phyloP scores from a whole-genome alignment of 768 basidiomycete species.

The Pleurotus giganteus region DNA sequence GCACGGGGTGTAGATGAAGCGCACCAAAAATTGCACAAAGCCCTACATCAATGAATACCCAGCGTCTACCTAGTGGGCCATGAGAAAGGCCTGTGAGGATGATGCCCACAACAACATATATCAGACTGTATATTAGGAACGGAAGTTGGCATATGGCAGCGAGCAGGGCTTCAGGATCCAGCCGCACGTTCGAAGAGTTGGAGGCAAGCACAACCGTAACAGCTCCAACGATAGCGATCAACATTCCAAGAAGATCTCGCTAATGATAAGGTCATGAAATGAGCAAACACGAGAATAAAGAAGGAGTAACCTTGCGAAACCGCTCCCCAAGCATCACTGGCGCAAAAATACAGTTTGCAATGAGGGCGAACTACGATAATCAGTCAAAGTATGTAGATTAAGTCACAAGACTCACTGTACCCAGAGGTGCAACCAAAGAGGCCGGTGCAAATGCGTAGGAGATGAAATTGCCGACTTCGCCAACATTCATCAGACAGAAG shows the following conservation, averaged over 20 bases:
- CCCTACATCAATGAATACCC: conserved; percentile 84
- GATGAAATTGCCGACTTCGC: conserved; percentile 88
- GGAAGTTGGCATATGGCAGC: conserved; percentile 65
- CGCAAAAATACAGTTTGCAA: conserved; percentile 93
- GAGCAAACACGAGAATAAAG: conserved; percentile 10
- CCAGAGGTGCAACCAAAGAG: conserved; percentile 91
- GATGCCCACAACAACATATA: conserved; percentile 57
- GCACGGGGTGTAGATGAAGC: neutral
- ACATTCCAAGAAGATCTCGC: conserved; percentile 78
- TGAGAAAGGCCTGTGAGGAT: conserved; percentile 68
- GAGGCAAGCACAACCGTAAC: conserved; percentile 88
- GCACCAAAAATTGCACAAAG: conserved; percentile 85
- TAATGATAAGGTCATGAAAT: conserved; percentile 22
- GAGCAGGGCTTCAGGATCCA: conserved; percentile 67
- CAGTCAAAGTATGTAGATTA: conserved; percentile 10
- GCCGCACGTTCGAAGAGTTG: conserved; percentile 64
- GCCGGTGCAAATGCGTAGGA: conserved; percentile 90
- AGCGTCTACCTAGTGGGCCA: conserved; percentile 55
- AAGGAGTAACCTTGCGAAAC: conserved; percentile 63
- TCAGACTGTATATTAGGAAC: conserved; percentile 73
- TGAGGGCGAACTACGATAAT: conserved; percentile 72
- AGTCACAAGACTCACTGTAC: conserved; percentile 63
- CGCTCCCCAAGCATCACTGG: conserved; percentile 81
- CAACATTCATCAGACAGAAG: conserved; percentile 84
- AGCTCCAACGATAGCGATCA: conserved; percentile 83